Evolutionary conservation across 805 yeast genomes (phyloP), one percentile per base, ranked within the genome.

Genomic region (Hagleromyces aurorensis): DNA sequence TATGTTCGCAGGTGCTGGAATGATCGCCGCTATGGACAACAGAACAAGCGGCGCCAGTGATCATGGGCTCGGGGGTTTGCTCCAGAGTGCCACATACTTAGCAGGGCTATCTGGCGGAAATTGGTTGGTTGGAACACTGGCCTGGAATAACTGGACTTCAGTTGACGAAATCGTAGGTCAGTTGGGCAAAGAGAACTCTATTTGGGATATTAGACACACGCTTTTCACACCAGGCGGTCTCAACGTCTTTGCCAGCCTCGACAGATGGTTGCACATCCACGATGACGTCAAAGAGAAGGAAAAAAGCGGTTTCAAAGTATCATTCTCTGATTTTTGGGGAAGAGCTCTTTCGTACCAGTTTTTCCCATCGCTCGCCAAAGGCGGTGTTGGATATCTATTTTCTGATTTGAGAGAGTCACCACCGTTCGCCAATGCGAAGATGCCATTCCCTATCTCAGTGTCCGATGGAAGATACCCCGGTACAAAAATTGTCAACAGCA

Each of bases 1-100:
- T 20, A 80, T 84, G 82, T 57, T 84, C 19, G 59, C 65, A 30
- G 94, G 93, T 1, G 94, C 93, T n/a, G 94, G 94, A n/a, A 72
- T 75, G 46, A 59, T 84, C 11, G 63, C 85, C 1, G 93, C 85
- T 1, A 55, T 81, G 33, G 96, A 85, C 52, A 73, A 75, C 46
- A 64, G 93, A 42, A 77, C 91, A 2, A 57, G 48, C 6, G 69
- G 67, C 33, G 67, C 75, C 9, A 62, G 73, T 4, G 59, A 59
- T 16, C 62, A 65, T 4, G 79, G 81, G 9, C 53, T 84, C 23
- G 87, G 89, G 19, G 93, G 94, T 4, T 55, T 85, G 14, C 57
- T 84, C 20, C 85, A 80, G 45, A 60, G 80, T 5, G 50, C 84
- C 1, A 70, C 81, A 8, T 85, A 86, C 48, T 54, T 85, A 4